phyloP scores from a whole-genome alignment of 768 basidiomycete species.

The Pholiota microspora region DNA sequence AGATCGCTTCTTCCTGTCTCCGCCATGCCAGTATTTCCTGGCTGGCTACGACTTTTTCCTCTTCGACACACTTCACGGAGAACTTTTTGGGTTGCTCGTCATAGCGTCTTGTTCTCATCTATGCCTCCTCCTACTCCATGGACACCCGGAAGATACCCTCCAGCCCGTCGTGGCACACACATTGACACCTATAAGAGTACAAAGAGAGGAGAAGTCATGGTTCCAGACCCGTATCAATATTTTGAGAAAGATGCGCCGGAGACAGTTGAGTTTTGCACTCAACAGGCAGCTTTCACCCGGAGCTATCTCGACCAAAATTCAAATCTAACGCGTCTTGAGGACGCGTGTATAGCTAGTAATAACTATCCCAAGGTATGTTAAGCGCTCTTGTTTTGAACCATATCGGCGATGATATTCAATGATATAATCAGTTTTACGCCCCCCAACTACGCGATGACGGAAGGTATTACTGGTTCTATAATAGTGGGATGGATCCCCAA shows the following conservation, averaged over 20 bases:
- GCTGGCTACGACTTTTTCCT: no score
- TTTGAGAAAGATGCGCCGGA: conserved; percentile 63
- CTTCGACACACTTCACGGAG: conserved; percentile 10
- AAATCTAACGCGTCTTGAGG: conserved; percentile 57
- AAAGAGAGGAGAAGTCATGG: conserved; percentile 54
- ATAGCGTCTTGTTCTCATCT: conserved; percentile 6
- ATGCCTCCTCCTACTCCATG: conserved; percentile 45
- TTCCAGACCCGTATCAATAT: conserved; percentile 76
- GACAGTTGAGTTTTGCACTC: conserved; percentile 61
- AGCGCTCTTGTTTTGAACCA: not conserved
- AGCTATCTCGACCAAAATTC: conserved; percentile 60
- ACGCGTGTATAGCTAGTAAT: conserved; percentile 47
- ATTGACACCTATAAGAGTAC: conserved; percentile 70
- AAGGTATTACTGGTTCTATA: conserved; percentile 81
- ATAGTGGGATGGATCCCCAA: conserved; percentile 75
- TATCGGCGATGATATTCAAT: not conserved
- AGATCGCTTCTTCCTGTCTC: no score
- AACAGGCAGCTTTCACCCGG: conserved; percentile 59
- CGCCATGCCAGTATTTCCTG: no score
- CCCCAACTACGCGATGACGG: conserved; percentile 62
- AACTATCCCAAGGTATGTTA: conserved; percentile 41
- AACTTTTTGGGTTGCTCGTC: conserved; percentile 12
- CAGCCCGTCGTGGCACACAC: conserved; percentile 62
- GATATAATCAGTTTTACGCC: conserved; percentile 51
- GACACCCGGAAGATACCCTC: conserved; percentile 60